These are phyloP conservation scores for Claviceps pazoutovae DNA, from an alignment of 2,329 filamentous ascomycete species.

Conservation along the genomic window DNA sequence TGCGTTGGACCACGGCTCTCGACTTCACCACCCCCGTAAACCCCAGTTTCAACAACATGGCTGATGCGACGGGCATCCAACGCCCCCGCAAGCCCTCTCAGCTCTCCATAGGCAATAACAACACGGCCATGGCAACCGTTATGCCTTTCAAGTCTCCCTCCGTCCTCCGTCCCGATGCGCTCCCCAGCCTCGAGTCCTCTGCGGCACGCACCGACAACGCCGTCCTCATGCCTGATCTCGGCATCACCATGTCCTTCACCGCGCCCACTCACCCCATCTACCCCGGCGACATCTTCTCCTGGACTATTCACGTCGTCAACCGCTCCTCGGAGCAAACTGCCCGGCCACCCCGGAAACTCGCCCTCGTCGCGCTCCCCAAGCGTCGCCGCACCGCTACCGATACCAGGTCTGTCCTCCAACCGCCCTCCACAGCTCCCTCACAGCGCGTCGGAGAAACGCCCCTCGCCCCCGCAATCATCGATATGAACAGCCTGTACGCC, in stretches of 20 bases:
- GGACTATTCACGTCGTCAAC: slow-evolving; percentile 66
- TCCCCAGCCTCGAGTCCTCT: slow-evolving; percentile 23
- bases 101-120: slow-evolving; percentile 43
- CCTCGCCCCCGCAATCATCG: slow-evolving; percentile 52
- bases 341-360: slow-evolving; percentile 47
- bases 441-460: slow-evolving; percentile 23
- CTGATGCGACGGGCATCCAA: slow-evolving; percentile 39
- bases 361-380: slow-evolving; percentile 52
- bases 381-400: slow-evolving; percentile 43
- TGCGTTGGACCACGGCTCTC: slow-evolving; percentile 54
- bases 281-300: slow-evolving; percentile 54
- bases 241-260: slow-evolving; percentile 62
- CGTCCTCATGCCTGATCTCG: slow-evolving; percentile 41
- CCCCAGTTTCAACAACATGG: slow-evolving; percentile 42
- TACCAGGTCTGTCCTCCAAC: slow-evolving; percentile 35
- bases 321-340: slow-evolving; percentile 37
- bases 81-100: slow-evolving; percentile 49
- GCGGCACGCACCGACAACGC: slow-evolving; percentile 33
- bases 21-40: slow-evolving; percentile 57
- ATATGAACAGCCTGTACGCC: slow-evolving; percentile 58
- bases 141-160: slow-evolving; percentile 44
- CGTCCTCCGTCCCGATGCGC: slow-evolving; percentile 42
- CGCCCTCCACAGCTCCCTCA: slow-evolving; percentile 29
- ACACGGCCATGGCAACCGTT: slow-evolving; percentile 14
- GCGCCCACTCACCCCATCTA: slow-evolving; percentile 42